Evolutionary conservation across 805 yeast genomes (phyloP), one percentile per base, ranked within the genome.

Genomic region (Grigorovia jiainica): DNA sequence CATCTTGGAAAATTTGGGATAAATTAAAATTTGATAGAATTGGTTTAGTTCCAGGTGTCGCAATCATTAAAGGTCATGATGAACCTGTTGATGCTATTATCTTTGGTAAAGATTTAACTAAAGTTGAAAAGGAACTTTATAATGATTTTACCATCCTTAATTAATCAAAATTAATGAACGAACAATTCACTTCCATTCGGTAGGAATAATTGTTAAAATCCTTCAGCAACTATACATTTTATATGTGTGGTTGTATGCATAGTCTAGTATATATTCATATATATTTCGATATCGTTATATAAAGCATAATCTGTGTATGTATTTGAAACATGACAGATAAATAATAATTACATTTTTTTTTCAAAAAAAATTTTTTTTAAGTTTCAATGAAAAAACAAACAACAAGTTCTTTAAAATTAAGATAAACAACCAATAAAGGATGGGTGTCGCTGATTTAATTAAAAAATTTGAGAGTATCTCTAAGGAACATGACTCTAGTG

Each of bases 1-100:
- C 87, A 3, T 83, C 95, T 52, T 58, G 69, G 52, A 71, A 65
- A 52, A 81, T 84, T 41, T 89, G 97, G 97, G 95, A 87, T 39
- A 51, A 67, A 1, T 68, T 89, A 20, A 94, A 95, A 2, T 89
- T 87, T 51, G 82, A 82, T 11, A 66, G 87, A 39, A 78, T 86
- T 31, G 97, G 97, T 0, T 64, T 68, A 13, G 68, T 89, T 11
- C 79, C 79, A 41, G 74, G 75, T n/a, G 95, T 79, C 0, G 97
- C 83, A 0, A 66, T 71, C 3, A 63, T 87, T 46, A 81, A 79
- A 51, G 92, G 89, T 1, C 57, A 68, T 27, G 69, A 70, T 3
- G 70, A 73, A 19, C 72, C 75, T 7, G 82, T 84, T 1, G 92
- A 85, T 47, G 97, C 96, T 6, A 68, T 76, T 29, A 73, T 86